Percentiles rank a stretch among this genome's conserved stretches.
Evolutionary conservation across 2,329 filamentous ascomycete species (phyloP).

Genomic region (Sclerotinia subarctica): DNA sequence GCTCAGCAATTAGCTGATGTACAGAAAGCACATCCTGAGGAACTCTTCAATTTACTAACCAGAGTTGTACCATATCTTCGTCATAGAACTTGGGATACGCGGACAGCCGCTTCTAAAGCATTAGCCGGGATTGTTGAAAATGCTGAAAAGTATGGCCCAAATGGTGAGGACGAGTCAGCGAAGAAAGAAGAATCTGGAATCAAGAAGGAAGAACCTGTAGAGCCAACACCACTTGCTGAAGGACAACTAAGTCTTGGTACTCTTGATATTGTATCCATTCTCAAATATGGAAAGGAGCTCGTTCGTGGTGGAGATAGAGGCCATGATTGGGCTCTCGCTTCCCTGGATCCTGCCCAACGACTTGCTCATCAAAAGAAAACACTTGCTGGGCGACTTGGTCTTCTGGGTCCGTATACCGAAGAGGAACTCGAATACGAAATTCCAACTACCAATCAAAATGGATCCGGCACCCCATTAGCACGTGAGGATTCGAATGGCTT

Average conservation of each 20-base stretch:
- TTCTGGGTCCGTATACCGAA: constrained; percentile 79
- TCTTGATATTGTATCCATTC: constrained; percentile 74
- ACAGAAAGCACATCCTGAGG: constrained; percentile 96
- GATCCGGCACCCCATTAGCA: constrained; percentile 25
- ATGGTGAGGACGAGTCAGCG: constrained; percentile 60
- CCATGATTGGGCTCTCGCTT: constrained; percentile 79
- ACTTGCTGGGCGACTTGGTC: constrained; percentile 73
- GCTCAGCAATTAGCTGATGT: constrained; percentile 96
- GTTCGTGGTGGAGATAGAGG: constrained; percentile 77
- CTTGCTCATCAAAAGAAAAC: constrained; percentile 89
- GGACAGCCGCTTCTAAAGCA: constrained; percentile 88
- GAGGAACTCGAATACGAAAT: constrained; percentile 73
- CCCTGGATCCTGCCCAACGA: constrained; percentile 76
- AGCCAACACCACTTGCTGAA: constrained; percentile 43
- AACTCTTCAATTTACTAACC: constrained; percentile 91
- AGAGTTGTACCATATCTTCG: constrained; percentile 92
- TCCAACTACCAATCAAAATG: constrained; percentile 34
- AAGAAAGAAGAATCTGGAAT: constrained; percentile 43
- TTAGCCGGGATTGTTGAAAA: constrained; percentile 92
- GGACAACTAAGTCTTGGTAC: constrained; percentile 67
- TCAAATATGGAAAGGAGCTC: constrained; percentile 80
- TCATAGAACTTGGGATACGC: constrained; percentile 95
- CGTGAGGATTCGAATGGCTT: constrained; percentile 37
- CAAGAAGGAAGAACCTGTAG: constrained; percentile 62
- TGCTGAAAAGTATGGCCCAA: constrained; percentile 84